Percentiles rank a stretch among this genome's conserved stretches.
phyloP scores from a whole-genome alignment of 306 rosid species.

The Quillaja saponaria region DNA sequence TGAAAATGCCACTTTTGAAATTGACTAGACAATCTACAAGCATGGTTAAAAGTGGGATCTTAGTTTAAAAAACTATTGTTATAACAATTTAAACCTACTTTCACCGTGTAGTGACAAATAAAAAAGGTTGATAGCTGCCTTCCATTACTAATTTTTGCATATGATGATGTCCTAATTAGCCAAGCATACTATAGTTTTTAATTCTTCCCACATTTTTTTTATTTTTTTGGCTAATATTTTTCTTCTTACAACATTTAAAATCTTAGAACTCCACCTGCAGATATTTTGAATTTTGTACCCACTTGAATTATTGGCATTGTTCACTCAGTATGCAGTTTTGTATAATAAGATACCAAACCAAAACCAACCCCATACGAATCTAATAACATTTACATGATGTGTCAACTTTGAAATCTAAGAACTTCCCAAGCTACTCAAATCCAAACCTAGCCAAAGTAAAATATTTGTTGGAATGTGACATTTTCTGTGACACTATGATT shows the following conservation, averaged over 20 bases:
- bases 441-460: constrained; percentile 31
- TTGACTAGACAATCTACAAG: constrained; percentile 33
- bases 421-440: constrained; percentile 21
- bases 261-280: too few species aligned
- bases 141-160: too few species aligned
- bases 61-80: constrained; percentile 8
- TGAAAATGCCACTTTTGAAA: constrained; percentile 25
- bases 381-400: constrained; percentile 2
- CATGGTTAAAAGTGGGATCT: constrained; percentile 37
- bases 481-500: constrained; percentile 1
- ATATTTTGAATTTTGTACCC: too few species aligned
- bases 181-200: too few species aligned
- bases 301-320: too few species aligned
- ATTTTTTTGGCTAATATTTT: too few species aligned
- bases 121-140: too few species aligned
- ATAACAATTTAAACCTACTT: constrained; percentile 9
- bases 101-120: neutral
- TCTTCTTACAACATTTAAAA: too few species aligned
- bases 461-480: constrained; percentile 30
- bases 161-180: too few species aligned
- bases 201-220: too few species aligned
- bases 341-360: constrained; percentile 3
- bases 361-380: neutral
- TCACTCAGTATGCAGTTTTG: too few species aligned
- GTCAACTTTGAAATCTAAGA: constrained; percentile 28